A percentile compares a stretch with the other conserved stretches of the same genome.
Conservation (phyloP, 768 basidiomycete species). For the Coprinopsis marcescibilis region DNA sequence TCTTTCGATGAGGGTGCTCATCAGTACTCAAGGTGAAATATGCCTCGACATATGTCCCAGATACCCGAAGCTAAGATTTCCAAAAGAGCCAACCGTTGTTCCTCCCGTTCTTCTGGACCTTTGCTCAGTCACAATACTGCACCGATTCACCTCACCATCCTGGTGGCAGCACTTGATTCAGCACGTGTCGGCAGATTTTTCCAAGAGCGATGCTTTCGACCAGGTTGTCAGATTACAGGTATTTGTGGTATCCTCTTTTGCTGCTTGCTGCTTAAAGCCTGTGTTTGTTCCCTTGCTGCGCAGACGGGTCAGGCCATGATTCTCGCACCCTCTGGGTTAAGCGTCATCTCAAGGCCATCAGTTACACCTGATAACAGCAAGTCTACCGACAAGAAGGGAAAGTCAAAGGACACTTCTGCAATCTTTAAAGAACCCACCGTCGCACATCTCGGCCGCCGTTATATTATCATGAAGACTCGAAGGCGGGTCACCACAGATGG, state of each 20-base stretch:
- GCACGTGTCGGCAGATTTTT: conserved; percentile 62
- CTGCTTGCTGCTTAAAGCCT: too few species aligned
- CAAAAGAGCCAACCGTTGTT: conserved; percentile 72
- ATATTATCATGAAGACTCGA: conserved; percentile 56
- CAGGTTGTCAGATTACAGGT: conserved; percentile 63
- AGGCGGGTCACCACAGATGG: conserved; percentile 59
- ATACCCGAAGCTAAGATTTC: too few species aligned
- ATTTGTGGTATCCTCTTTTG: conserved; percentile 7
- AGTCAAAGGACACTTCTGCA: not conserved
- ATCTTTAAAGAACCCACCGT: not conserved
- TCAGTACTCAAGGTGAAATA: conserved; percentile 72
- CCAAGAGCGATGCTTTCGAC: conserved; percentile 55
- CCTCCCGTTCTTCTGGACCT: conserved; percentile 63
- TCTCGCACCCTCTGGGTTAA: conserved; percentile 59
- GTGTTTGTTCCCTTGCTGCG: conserved; percentile 2
- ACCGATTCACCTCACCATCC: conserved; percentile 69
- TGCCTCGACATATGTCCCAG: too few species aligned
- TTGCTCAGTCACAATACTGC: conserved; percentile 59
- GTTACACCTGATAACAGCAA: conserved; percentile 1
- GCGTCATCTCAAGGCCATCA: conserved; percentile 15
- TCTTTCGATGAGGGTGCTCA: conserved; percentile 64
- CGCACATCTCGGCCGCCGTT: conserved; percentile 50
- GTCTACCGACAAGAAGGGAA: not conserved
- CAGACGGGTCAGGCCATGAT: conserved; percentile 72
- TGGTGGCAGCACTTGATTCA: conserved; percentile 70